Evolutionary conservation across 176 grass and related monocot species (phyloP).

Genomic region (Avena atlantica): DNA sequence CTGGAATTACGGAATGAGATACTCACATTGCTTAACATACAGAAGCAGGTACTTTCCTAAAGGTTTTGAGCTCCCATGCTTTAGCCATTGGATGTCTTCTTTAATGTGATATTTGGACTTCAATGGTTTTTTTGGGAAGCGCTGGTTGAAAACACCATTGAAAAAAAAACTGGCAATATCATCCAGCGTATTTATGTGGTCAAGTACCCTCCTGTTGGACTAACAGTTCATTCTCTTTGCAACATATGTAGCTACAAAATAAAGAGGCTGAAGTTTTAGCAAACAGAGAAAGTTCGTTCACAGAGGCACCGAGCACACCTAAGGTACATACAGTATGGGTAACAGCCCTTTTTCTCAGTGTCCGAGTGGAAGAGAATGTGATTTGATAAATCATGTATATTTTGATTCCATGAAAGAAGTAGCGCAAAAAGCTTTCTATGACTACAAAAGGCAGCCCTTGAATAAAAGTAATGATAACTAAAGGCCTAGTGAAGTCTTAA

Average conservation of each 20-base stretch:
- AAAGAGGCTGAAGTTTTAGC: conserved; percentile 81
- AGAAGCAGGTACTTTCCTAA: conserved; percentile 79
- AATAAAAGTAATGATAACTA: conserved; percentile 29
- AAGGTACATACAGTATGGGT: conserved; percentile 61
- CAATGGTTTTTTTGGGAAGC: not conserved
- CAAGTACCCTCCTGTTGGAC: conserved; percentile 21
- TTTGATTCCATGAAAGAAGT: not conserved
- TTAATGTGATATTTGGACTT: conserved; percentile 33
- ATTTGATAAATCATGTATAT: not conserved
- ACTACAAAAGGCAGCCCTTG: not conserved
- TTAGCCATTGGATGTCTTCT: not conserved
- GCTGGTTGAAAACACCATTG: not conserved
- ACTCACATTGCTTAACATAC: conserved; percentile 96
- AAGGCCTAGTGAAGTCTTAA: conserved; percentile 28
- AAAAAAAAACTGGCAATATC: not conserved
- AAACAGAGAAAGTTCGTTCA: conserved; percentile 78
- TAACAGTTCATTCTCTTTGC: conserved; percentile 35
- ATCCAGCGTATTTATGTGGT: conserved; percentile 2
- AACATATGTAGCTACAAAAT: conserved; percentile 78
- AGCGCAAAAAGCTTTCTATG: not conserved
- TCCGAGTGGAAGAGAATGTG: conserved; percentile 19
- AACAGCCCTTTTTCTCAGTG: not conserved
- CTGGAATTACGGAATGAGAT: conserved; percentile 96
- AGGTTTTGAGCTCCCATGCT: conserved; percentile 25
- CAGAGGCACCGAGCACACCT: conserved; percentile 84